Base-by-base conservation (phyloP, 2,329 filamentous ascomycete species). In the Teratosphaeria epicoccoides region DNA sequence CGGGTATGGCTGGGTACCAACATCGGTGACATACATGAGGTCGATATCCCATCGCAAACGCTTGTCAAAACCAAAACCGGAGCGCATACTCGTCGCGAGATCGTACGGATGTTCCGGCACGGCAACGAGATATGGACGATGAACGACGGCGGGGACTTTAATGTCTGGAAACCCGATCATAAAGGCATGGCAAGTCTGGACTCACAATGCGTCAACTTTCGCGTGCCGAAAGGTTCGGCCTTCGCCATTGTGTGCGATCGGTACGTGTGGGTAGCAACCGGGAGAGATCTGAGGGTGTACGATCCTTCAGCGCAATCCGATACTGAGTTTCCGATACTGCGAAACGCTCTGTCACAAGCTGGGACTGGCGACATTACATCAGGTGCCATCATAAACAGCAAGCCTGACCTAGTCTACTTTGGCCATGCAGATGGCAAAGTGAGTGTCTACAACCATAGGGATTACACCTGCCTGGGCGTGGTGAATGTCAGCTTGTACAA, bases 381-480 rank as follows among this genome's bases (percentile, higher is more conserved):
- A 0, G 91, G 89, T 4, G 81, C 90, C 2, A 77, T 84, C 49
- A 76, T 94, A 26, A 84, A 80, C 48, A 83, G 83, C 23, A 81
- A 90, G 45, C 83, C 85, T 0, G 86, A 87, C 51, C 83, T 84
- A 56, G 83, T 95, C 1, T 95, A 89, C 67, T 85, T 98, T 59
- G 93, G 93, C 1, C 93, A 98, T 66, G 82, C 80, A 11, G 93
- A 98, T 67, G 93, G 93, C 46, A 96, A 96, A 67, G 82, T 98
- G 51, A 93, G 87, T 53, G 83, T 97, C n/a, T 97, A 95, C 69
- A 91, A 88, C 2, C 80, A 81, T 23, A 78, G 76, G 23, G 83
- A 90, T 61, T 93, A 86, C 65, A 72, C 81, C 0, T 95, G 88
- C 61, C 65, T 94, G n/a, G 82, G 80, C 4, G 76, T 95, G 29